Conservation (phyloP, 1,139 yeast species). For the Kodamaea sp. region DNA sequence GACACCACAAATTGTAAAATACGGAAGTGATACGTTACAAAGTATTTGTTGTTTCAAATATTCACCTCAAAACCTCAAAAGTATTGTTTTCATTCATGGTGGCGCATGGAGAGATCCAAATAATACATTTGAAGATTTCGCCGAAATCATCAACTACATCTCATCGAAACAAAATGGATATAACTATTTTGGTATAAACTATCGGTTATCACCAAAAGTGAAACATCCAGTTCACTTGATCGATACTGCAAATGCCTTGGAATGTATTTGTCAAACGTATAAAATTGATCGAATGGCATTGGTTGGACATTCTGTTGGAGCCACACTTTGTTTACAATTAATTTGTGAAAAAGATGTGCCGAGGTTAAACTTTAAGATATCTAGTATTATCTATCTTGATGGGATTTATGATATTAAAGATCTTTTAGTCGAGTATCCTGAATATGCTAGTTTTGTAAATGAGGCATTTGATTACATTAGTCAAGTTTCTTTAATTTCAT, state of each 20-base stretch:
- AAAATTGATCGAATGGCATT: constrained; percentile 26
- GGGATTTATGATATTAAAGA: constrained; percentile 48
- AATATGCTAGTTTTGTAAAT: constrained; percentile 37
- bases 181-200: constrained; percentile 52
- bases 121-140: constrained; percentile 58
- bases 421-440: constrained; percentile 43
- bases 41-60: constrained; percentile 14
- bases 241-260: constrained; percentile 52
- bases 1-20: constrained; percentile 2
- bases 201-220: constrained; percentile 62
- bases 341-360: constrained; percentile 14
- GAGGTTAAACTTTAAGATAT: not conserved
- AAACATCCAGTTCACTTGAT: constrained; percentile 61
- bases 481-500: no score
- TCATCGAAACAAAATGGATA: constrained; percentile 3
- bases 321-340: constrained; percentile 61
- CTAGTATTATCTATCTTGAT: constrained; percentile 31
- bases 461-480: constrained; percentile 35
- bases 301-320: constrained; percentile 84
- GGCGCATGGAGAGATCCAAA: constrained; percentile 84
- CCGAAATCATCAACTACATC: constrained; percentile 27
- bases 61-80: constrained; percentile 8
- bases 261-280: constrained; percentile 20
- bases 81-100: constrained; percentile 66
- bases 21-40: constrained; percentile 21